These are phyloP conservation scores for Beauveria pseudobassiana DNA, from an alignment of 2,329 filamentous ascomycete genomes.

Conservation along the genomic window DNA sequence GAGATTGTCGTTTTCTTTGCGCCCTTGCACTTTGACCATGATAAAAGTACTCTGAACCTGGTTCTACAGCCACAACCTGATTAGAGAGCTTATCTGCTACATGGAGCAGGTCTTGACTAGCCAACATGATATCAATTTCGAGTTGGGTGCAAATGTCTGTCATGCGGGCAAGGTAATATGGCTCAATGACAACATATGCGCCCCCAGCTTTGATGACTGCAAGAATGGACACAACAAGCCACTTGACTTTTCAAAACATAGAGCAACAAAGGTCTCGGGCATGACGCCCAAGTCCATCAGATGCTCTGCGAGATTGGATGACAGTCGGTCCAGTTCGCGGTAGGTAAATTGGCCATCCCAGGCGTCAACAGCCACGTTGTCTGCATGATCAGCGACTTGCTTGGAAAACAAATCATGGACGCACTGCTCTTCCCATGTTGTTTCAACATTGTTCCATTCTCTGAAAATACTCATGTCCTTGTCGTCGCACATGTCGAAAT, in stretches of 20 bases:
- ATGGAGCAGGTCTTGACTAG: not conserved
- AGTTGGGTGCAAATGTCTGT: not conserved
- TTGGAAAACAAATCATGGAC: not conserved
- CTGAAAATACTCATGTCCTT: not conserved
- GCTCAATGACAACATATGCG: conserved; percentile 10
- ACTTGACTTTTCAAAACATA: conserved; percentile 21
- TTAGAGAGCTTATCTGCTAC: not conserved
- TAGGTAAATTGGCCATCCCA: conserved; percentile 38
- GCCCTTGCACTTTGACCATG: not conserved
- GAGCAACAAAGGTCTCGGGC: conserved; percentile 17
- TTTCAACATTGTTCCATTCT: not conserved
- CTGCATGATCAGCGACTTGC: not conserved
- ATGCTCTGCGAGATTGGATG: conserved; percentile 13
- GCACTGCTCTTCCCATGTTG: not conserved
- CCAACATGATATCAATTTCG: not conserved
- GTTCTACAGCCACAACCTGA: not conserved
- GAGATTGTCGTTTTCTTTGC: not conserved
- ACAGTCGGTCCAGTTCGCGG: conserved; percentile 23
- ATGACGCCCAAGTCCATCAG: conserved; percentile 18
- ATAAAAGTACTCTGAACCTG: not conserved
- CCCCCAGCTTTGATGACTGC: conserved; percentile 20
- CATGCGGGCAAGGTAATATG: not conserved
- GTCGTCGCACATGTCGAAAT: not conserved
- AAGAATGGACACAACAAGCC: conserved; percentile 18
- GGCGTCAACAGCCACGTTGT: conserved; percentile 27